phyloP scores from a whole-genome alignment of 2,329 filamentous ascomycete genomes.

The Leptographium galeiforme region DNA sequence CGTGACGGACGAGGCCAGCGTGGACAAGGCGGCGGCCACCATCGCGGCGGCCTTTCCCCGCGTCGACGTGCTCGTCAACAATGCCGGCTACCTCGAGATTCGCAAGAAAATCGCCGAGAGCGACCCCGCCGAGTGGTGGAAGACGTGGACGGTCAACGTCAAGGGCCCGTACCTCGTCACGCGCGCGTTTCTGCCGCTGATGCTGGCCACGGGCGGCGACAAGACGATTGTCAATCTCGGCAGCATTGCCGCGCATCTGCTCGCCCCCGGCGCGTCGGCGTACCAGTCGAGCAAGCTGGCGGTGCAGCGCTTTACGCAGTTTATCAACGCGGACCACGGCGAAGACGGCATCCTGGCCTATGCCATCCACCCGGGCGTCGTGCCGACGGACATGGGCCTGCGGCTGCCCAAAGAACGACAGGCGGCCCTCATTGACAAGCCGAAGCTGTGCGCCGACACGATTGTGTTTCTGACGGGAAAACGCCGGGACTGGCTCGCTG shows the following conservation, averaged over 20 bases:
- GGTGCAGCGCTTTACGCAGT: slow-evolving; percentile 29
- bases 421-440: slow-evolving; percentile 10
- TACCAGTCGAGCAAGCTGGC: slow-evolving; percentile 35
- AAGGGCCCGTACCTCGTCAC: slow-evolving; percentile 32
- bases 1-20: slow-evolving; percentile 20
- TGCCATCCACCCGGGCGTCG: slow-evolving; percentile 30
- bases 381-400: slow-evolving; percentile 27
- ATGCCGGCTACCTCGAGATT: slow-evolving; percentile 26
- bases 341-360: slow-evolving; percentile 26
- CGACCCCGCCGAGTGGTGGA: slow-evolving; percentile 30
- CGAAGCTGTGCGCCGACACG: slow-evolving; percentile 10
- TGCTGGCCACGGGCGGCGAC: slow-evolving; percentile 18
- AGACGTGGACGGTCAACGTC: slow-evolving; percentile 35
- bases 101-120: slow-evolving; percentile 22
- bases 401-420: slow-evolving; percentile 18
- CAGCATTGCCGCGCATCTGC: slow-evolving; percentile 24
- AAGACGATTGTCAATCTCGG: slow-evolving; percentile 28
- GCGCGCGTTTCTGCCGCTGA: slow-evolving; percentile 32
- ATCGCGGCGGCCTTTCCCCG: slow-evolving; percentile 19
- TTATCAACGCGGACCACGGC: slow-evolving; percentile 26
- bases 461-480: not conserved
- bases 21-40: slow-evolving; percentile 19
- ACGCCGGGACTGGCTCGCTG: slow-evolving; percentile 10
- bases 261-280: slow-evolving; percentile 21
- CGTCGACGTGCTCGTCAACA: slow-evolving; percentile 26